Conservation (phyloP, 805 yeast genomes). For the Pichia occidentalis region DNA sequence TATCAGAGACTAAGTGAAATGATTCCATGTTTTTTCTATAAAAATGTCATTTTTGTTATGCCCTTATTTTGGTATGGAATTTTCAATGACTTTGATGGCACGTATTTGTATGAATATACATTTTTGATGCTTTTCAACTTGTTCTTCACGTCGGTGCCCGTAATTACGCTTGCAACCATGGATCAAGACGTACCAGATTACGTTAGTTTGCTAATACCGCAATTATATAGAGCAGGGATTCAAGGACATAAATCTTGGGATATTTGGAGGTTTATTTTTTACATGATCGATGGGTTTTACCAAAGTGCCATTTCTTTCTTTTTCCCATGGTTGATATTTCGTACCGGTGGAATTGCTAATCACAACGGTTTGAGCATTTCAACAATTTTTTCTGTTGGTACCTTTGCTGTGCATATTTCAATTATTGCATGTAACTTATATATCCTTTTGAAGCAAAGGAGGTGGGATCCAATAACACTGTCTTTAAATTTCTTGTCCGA, state of each 20-base stretch:
- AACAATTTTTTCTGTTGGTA: constrained; percentile 69
- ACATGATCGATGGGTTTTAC: constrained; percentile 63
- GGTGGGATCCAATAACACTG: constrained; percentile 73
- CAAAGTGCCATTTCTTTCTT: constrained; percentile 66
- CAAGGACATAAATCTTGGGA: constrained; percentile 53
- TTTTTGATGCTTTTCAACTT: constrained; percentile 72
- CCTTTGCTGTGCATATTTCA: constrained; percentile 51
- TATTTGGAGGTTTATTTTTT: constrained; percentile 49
- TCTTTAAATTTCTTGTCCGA: constrained; percentile 48
- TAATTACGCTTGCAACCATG: constrained; percentile 61
- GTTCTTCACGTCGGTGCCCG: constrained; percentile 77
- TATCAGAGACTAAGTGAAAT: constrained; percentile 67
- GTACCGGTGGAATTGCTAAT: constrained; percentile 36
- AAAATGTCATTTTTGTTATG: constrained; percentile 66
- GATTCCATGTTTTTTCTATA: constrained; percentile 75
- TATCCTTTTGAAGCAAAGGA: constrained; percentile 57
- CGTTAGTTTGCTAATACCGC: constrained; percentile 62
- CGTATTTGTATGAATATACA: constrained; percentile 72
- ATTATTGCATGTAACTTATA: constrained; percentile 61
- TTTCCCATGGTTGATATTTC: constrained; percentile 56
- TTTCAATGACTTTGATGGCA: constrained; percentile 63
- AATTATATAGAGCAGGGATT: constrained; percentile 63
- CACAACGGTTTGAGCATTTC: constrained; percentile 48
- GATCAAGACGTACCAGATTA: constrained; percentile 72
- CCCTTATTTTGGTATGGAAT: constrained; percentile 75